These are phyloP conservation scores for Corymbia citriodora DNA, from an alignment of 441 rosid genomes.

Conservation along the genomic window DNA sequence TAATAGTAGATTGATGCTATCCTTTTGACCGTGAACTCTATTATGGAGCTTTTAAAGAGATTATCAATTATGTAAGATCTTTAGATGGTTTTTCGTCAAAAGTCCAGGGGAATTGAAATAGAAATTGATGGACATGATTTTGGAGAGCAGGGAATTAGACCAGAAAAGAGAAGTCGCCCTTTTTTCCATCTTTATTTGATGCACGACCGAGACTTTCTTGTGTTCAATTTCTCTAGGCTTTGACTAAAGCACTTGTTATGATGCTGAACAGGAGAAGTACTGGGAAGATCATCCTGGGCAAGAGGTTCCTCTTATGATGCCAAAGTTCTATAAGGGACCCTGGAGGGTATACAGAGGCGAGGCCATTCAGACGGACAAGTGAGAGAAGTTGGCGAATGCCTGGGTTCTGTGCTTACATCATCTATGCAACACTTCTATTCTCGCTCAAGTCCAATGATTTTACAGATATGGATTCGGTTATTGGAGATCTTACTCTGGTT, in stretches of 20 bases:
- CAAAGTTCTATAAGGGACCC: conserved; percentile 67
- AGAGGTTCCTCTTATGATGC: conserved; percentile 73
- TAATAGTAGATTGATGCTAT: background rate
- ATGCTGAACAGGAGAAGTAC: conserved; percentile 62
- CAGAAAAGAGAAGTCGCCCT: background rate
- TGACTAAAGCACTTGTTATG: conserved; percentile 7
- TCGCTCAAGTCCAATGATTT: background rate
- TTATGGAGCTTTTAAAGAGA: background rate
- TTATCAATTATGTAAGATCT: background rate
- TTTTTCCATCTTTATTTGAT: background rate
- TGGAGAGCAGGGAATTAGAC: background rate
- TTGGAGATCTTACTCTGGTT: background rate
- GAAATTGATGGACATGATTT: background rate
- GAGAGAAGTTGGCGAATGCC: conserved; percentile 2
- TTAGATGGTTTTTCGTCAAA: background rate
- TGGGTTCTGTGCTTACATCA: background rate
- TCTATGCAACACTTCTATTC: background rate
- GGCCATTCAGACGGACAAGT: conserved; percentile 36
- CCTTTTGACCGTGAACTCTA: background rate
- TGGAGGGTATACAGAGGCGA: conserved; percentile 78
- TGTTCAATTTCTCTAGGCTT: background rate
- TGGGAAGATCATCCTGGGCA: conserved; percentile 94
- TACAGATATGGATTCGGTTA: background rate
- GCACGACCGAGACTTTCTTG: background rate
- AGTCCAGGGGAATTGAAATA: background rate